Evolutionary conservation across 2,329 filamentous ascomycete species (phyloP).

Genomic region (Alternaria ethzedia): DNA sequence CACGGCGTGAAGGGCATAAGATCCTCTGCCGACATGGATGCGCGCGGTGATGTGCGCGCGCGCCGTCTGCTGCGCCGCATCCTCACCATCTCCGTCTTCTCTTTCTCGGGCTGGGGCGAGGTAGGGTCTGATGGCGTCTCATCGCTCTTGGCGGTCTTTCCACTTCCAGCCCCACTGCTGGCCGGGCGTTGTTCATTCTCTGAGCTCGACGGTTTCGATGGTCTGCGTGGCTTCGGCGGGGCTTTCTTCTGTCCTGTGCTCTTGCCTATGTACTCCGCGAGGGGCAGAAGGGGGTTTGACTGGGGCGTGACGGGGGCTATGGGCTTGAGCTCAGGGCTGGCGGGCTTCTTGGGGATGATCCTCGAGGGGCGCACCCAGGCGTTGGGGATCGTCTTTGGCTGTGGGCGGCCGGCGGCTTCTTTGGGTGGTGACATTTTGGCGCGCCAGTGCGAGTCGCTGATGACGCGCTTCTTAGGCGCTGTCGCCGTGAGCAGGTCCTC

Average conservation of each 20-base stretch:
- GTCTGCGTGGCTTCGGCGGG: conserved; percentile 30
- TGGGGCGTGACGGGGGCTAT: conserved; percentile 15
- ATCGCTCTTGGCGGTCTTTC: conserved; percentile 29
- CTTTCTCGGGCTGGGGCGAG: conserved; percentile 29
- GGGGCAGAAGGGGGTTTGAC: conserved; percentile 23
- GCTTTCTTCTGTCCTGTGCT: conserved; percentile 34
- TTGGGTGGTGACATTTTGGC: conserved; percentile 59
- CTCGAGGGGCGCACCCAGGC: conserved; percentile 48
- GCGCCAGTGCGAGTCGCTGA: conserved; percentile 89
- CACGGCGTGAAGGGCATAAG: conserved; percentile 23
- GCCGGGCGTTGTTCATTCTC: conserved; percentile 41
- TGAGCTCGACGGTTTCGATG: conserved; percentile 39
- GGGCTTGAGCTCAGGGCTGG: conserved; percentile 14
- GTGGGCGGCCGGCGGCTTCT: conserved; percentile 30
- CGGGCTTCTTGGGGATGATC: conserved; percentile 28
- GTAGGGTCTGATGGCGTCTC: conserved; percentile 21
- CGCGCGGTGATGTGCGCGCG: conserved; percentile 38
- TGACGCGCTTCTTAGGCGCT: conserved; percentile 86
- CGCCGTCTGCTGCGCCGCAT: conserved; percentile 38
- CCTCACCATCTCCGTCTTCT: conserved; percentile 33
- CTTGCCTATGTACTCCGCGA: conserved; percentile 36
- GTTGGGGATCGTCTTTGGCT: conserved; percentile 45
- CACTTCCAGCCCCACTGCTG: conserved; percentile 44
- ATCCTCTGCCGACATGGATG: conserved; percentile 43
- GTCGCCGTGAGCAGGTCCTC: conserved; percentile 58